Conservation (phyloP, 2,329 filamentous ascomycete species). For the Macroventuria anomochaeta region DNA sequence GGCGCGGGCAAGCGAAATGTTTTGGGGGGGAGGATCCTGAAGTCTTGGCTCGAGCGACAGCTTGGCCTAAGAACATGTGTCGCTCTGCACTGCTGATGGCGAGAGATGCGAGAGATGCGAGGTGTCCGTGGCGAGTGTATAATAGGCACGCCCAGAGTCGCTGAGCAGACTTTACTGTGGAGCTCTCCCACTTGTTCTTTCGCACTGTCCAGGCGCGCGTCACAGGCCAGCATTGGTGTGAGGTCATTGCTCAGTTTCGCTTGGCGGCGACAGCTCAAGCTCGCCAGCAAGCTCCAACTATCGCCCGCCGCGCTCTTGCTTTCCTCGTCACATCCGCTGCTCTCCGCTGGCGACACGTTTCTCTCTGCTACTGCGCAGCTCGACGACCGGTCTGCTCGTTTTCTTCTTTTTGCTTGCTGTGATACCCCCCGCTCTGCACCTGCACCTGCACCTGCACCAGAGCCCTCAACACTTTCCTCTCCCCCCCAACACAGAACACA, state of each 20-base stretch:
- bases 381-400: slow-evolving; percentile 1
- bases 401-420: slow-evolving; percentile 15
- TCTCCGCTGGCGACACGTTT: slow-evolving; percentile 29
- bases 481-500: slow-evolving; percentile 6
- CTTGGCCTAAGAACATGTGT: no score
- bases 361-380: slow-evolving; percentile 9
- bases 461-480: slow-evolving; percentile 11
- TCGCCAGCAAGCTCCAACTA: slow-evolving; percentile 4
- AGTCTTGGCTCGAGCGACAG: no score
- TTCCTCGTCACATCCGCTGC: slow-evolving; percentile 11
- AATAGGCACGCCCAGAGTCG: background rate
- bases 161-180: slow-evolving; percentile 7
- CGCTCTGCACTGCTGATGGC: no score
- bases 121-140: background rate
- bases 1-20: slow-evolving; percentile 8
- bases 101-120: slow-evolving; percentile 1
- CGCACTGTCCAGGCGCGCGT: slow-evolving; percentile 15
- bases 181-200: slow-evolving; percentile 13
- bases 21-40: background rate
- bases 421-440: slow-evolving; percentile 22
- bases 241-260: slow-evolving; percentile 30
- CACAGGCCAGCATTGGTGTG: background rate
- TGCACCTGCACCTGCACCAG: slow-evolving; percentile 11
- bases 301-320: slow-evolving; percentile 5
- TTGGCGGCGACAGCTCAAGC: slow-evolving; percentile 21